These are phyloP conservation scores for Populus hybrid DNA, from an alignment of 441 rosid species.

Conservation along the genomic window DNA sequence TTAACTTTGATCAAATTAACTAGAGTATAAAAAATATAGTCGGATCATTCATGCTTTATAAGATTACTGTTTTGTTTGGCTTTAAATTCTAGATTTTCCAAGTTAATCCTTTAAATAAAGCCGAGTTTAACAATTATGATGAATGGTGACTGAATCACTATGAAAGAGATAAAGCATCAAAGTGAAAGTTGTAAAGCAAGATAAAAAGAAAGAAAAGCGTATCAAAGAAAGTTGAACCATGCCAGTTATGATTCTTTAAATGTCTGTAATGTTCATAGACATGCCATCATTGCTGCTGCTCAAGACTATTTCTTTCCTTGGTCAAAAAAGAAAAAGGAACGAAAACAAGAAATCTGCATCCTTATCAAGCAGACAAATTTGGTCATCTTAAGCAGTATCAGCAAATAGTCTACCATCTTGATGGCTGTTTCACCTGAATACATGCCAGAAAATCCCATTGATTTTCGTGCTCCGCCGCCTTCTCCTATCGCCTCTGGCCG, in stretches of 20 bases:
- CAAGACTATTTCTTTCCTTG: conserved; percentile 12
- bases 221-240: conserved; percentile 15
- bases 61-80: too few relatives aligned
- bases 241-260: conserved; percentile 29
- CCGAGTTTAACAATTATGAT: neutral
- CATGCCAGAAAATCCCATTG: conserved; percentile 48
- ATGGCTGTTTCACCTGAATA: conserved; percentile 45
- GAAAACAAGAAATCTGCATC: neutral
- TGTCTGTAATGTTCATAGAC: conserved; percentile 31
- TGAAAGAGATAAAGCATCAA: neutral
- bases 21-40: too few relatives aligned
- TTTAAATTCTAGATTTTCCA: neutral
- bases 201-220: neutral
- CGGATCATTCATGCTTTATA: too few relatives aligned
- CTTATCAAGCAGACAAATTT: neutral
- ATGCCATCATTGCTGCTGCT: conserved; percentile 48
- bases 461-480: conserved; percentile 87
- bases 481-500: conserved; percentile 72
- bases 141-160: too few relatives aligned
- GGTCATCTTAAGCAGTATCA: neutral
- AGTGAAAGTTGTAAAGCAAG: conserved; percentile 17
- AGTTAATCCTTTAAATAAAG: neutral
- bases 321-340: conserved; percentile 16
- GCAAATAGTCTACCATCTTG: neutral
- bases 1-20: too few relatives aligned